Base-by-base conservation (phyloP, 306 rosid species). In the Begonia peltatifolia region DNA sequence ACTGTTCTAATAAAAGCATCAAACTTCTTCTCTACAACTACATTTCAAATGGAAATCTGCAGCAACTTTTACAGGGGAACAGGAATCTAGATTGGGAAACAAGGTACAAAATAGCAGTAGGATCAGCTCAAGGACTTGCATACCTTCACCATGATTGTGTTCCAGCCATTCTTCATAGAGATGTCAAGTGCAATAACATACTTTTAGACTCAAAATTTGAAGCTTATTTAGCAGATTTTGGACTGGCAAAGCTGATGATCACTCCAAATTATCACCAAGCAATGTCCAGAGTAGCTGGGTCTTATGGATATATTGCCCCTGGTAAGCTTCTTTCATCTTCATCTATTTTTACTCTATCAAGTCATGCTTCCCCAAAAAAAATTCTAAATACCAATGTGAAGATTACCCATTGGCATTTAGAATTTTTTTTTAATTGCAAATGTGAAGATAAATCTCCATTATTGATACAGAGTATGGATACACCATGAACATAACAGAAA, bases 201-300 rank as follows among this genome's bases (percentile, higher is more conserved):
- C 87, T 90, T 12, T 81, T 90, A 18, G 95, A 90, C 72, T 58
- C 88, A 48, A 68, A 53, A 54, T 84, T 73, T 64, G 99, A 90
- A 68, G 99, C 95, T 50, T 95, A 86, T 56, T 95, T 90, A 53
- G 95, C 99, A 62, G 99, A 90, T 75, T 90, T 90, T 51, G 99
- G 99, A 54, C 88, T 86, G 14, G 99, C 99, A 66, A 90, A 90
- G 82, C 83, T 90, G 66, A 13, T 12, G 12, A 14, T 18, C 38
- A 18, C 55, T 9, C 25, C 42, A 5, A 52, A 18, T 16, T 52
- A 38, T 35, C 22, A 35, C 14, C 38, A 30, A 30, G 55, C 55
- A 20, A 52, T 52, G 36, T 30, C 38, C 38, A 30, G 38, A 30
- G 38, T 30, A 5, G 55, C 55, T 4, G 55, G 55, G 5, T 18